Conservation (phyloP, 2,329 filamentous ascomycete species). For the Triangularia verruculosa region DNA sequence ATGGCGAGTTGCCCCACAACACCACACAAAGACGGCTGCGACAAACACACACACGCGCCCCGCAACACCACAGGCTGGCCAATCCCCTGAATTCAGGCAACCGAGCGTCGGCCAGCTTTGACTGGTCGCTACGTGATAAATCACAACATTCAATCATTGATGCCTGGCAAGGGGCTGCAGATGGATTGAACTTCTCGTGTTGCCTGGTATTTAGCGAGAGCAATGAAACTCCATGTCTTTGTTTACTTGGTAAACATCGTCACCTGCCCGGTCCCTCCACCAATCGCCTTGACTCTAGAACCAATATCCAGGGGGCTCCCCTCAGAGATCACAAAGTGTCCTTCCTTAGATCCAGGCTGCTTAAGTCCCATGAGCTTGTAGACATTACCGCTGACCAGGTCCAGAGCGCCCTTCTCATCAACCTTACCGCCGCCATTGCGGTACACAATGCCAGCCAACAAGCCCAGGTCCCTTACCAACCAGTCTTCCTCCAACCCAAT, state of each 20-base stretch:
- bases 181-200: background rate
- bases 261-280: constrained; percentile 40
- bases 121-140: background rate
- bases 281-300: constrained; percentile 53
- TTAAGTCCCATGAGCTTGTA: constrained; percentile 55
- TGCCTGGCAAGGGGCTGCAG: background rate
- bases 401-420: constrained; percentile 52
- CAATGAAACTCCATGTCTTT: background rate
- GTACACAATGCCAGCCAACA: constrained; percentile 59
- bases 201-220: background rate
- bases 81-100: background rate
- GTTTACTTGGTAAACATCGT: constrained; percentile 31
- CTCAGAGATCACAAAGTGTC: constrained; percentile 62
- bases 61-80: background rate
- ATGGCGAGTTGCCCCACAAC: background rate
- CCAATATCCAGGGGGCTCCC: constrained; percentile 61
- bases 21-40: too few relatives aligned
- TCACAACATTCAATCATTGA: background rate
- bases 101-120: background rate
- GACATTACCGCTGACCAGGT: constrained; percentile 55
- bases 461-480: constrained; percentile 56
- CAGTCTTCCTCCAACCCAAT: constrained; percentile 62
- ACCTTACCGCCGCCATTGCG: constrained; percentile 56
- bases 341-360: constrained; percentile 27
- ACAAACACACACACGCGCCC: too few relatives aligned